These are phyloP conservation scores for Leccinum rimulosum DNA, from an alignment of 768 basidiomycete species.

Conservation along the genomic window DNA sequence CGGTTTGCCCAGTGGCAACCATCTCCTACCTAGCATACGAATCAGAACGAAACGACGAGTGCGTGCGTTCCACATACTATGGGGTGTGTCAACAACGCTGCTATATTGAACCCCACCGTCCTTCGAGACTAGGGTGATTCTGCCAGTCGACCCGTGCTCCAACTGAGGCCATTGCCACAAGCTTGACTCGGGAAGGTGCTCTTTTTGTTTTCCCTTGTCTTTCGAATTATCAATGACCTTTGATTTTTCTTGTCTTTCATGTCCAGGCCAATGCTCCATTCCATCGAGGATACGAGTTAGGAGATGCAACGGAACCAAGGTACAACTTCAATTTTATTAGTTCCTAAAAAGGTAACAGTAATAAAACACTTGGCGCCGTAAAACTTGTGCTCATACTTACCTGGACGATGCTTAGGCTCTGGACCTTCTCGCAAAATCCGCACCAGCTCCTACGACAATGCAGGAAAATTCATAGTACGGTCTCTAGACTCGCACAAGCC, in stretches of 20 bases:
- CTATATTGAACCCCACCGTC: constrained; percentile 53
- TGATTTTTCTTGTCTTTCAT: constrained; percentile 37
- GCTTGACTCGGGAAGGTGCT: constrained; percentile 26
- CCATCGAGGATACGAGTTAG: constrained; percentile 38
- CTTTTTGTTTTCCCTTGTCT: constrained; percentile 23
- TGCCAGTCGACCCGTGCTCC: constrained; percentile 53
- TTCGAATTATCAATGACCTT: constrained; percentile 24
- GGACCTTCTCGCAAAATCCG: constrained; percentile 43
- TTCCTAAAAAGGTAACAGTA: constrained; percentile 20
- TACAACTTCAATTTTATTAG: background rate
- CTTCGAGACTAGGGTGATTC: constrained; percentile 50
- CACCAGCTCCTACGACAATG: constrained; percentile 31
- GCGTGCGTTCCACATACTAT: constrained; percentile 18
- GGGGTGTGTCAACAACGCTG: constrained; percentile 34
- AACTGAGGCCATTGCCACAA: constrained; percentile 50
- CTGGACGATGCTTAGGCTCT: constrained; percentile 50
- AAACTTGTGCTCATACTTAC: constrained; percentile 15
- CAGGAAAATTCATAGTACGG: constrained; percentile 47
- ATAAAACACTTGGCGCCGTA: background rate
- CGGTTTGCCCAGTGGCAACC: constrained; percentile 32
- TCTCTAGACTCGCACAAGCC: constrained; percentile 30
- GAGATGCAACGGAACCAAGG: constrained; percentile 25
- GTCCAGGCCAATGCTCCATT: constrained; percentile 75
- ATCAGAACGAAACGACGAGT: constrained; percentile 5
- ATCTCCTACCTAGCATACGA: constrained; percentile 27